Evolutionary conservation across 192 early-diverging fungal species (phyloP), one percentile per base, ranked within the genome.

Genomic region (Diversispora epigaea): DNA sequence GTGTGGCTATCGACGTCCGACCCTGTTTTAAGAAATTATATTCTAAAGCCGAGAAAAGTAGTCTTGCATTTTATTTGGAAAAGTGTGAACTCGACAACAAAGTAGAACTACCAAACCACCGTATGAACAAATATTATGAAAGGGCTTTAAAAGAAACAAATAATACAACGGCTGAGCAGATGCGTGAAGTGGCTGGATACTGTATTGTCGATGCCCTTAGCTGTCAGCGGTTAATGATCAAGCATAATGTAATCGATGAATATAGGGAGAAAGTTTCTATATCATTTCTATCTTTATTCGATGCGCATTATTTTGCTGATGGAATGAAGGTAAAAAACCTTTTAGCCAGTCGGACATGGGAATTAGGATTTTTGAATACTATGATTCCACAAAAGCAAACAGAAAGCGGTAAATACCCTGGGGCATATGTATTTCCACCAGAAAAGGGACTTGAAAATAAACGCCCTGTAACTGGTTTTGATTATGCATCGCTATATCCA

Each of bases 391-490:
- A 0, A 3, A 22, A 69, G 25, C 4, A 52, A 22, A 69, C 47
- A 49, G 68, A 69, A 52, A 52, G 0, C 21, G n/a, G 32, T 12
- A 52, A 52, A 9, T 69, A 21, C 8, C 14, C 68, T 11, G 68
- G 68, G 0, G 68, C 68, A 7, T 69, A 69, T 52, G 50, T 69
- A 7, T 52, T 69, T 12, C 45, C 68, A 44, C 49, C 50, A 14
- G 32, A 3, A 52, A 69, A 69, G 14, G 49, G 68, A n/a, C 46
- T 69, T 1, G 25, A 69, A 69, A 69, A 50, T 25, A 69, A 22
- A 69, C 46, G 15, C 21, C 68, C 68, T 25, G 50, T 69, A 52
- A 69, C 68, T 0, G 68, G 68, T 7, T 69, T 69, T 22, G 47
- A 69, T 7, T 69, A 52, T 55, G 68, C 50, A 21, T 69, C 68